phyloP scores from a whole-genome alignment of 805 yeast genomes.

The Hanseniaspora nectarophila region DNA sequence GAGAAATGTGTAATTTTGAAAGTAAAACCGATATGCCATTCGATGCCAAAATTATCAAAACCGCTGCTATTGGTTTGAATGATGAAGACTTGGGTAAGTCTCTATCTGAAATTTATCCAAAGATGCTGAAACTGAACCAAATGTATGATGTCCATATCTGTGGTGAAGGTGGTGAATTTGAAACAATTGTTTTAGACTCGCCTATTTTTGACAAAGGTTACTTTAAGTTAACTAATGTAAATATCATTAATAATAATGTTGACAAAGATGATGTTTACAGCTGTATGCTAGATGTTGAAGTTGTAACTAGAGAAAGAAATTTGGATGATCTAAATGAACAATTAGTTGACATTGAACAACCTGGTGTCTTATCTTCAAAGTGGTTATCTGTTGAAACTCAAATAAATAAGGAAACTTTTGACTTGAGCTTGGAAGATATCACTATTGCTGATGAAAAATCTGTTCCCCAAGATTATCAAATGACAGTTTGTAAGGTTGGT shows the following conservation, averaged over 20 bases:
- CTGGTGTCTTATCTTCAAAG: slow-evolving; percentile 18
- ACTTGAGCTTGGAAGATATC: neutral
- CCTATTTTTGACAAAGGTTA: slow-evolving; percentile 57
- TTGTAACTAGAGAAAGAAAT: slow-evolving; percentile 31
- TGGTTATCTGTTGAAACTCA: slow-evolving; percentile 21
- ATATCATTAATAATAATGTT: slow-evolving; percentile 31
- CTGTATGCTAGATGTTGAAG: slow-evolving; percentile 43
- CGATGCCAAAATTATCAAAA: slow-evolving; percentile 82
- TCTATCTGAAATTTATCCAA: slow-evolving; percentile 50
- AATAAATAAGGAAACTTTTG: neutral
- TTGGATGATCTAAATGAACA: slow-evolving; percentile 22
- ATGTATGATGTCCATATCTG: slow-evolving; percentile 80
- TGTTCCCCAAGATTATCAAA: neutral
- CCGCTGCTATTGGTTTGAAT: slow-evolving; percentile 80
- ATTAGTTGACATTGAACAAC: slow-evolving; percentile 31
- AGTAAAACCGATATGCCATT: slow-evolving; percentile 20
- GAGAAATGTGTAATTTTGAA: slow-evolving; percentile 51
- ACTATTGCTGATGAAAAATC: neutral
- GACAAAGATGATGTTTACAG: slow-evolving; percentile 58
- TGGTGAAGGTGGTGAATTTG: slow-evolving; percentile 99
- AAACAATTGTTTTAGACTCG: slow-evolving; percentile 80
- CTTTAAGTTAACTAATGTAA: slow-evolving; percentile 3
- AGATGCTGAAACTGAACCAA: slow-evolving; percentile 43
- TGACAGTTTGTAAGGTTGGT: slow-evolving; percentile 21
- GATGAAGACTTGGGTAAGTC: slow-evolving; percentile 56